Percentiles rank a stretch among this genome's conserved stretches.
Conservation (phyloP, 2,329 filamentous ascomycete genomes). For the Fusarium paranaense region DNA sequence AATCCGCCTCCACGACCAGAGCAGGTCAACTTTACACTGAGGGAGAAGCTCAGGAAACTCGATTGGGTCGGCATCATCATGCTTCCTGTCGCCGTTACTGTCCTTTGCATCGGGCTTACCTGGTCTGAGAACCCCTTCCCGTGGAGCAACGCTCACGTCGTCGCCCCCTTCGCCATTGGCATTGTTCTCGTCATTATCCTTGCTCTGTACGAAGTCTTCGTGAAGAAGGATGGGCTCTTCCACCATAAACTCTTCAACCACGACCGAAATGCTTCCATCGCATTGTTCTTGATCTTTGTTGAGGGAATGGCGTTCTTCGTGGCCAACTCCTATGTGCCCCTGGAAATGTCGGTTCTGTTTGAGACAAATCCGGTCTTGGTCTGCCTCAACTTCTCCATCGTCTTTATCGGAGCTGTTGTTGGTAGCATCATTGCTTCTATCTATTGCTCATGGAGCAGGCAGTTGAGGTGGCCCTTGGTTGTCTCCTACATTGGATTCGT, state of each 20-base stretch:
- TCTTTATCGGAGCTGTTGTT: background rate
- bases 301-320: background rate
- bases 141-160: background rate
- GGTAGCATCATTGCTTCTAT: background rate
- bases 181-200: background rate
- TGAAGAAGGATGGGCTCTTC: background rate
- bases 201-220: background rate
- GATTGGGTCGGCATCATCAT: background rate
- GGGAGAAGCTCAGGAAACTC: background rate
- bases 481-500: background rate
- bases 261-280: background rate
- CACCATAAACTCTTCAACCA: background rate
- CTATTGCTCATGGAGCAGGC: background rate
- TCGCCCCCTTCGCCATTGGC: background rate
- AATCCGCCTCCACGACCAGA: background rate
- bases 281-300: background rate
- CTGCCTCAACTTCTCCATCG: background rate
- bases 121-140: background rate
- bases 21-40: background rate
- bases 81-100: background rate
- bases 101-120: background rate
- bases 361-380: background rate
- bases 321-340: background rate
- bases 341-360: background rate
- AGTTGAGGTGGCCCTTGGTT: background rate